Evolutionary conservation across 1,284 basidiomycete species (phyloP), one percentile per base, ranked within the genome.

Genomic region (Xerocomus nothofagi): DNA sequence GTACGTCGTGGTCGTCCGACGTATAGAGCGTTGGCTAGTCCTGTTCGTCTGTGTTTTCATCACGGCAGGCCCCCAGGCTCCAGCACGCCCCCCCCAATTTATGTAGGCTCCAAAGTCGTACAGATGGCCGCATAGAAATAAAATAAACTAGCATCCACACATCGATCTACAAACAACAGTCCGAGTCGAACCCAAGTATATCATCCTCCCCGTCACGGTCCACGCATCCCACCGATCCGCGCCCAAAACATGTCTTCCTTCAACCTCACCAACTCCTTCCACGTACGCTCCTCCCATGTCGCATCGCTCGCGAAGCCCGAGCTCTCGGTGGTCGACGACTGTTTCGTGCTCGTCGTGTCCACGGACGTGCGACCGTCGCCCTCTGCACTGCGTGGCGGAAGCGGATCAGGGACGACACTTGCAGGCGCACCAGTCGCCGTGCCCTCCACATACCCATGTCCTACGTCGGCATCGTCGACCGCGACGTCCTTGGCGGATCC

Each of bases 211-310:
- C n/a, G n/a, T n/a, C n/a, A n/a, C n/a, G n/a, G n/a, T n/a, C n/a
- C 73, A 57, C 74, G 75, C 48, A 81, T 61, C 5, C 81, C 83
- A 2, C 93, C 93, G 29, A 93, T 73, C 46, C 92, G 73, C 30
- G 92, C 87, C 82, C 84, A 92, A 71, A 91, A 94, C 88, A 96
- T 93, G 45, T 88, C 87, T 71, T 96, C 92, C 60, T 87, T 86
- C 57, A 97, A 68, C 48, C 78, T 78, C 8, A 88, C 77, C 14
- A 97, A 70, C 71, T 92, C 87, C 60, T 83, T 86, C 92, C 93
- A 97, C 34, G 89, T 86, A 52, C 86, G 80, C 63, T 91, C 91
- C 70, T 96, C 94, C 93, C 93, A 96, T 3, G 82, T 86, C 20
- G 80, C 73, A 34, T 86, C 81, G 15, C 82, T 79, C 18, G 84